Percentiles rank a stretch among this genome's conserved stretches.
Conservation (phyloP, 1,284 basidiomycete species). For the Vanrija pseudolonga region DNA sequence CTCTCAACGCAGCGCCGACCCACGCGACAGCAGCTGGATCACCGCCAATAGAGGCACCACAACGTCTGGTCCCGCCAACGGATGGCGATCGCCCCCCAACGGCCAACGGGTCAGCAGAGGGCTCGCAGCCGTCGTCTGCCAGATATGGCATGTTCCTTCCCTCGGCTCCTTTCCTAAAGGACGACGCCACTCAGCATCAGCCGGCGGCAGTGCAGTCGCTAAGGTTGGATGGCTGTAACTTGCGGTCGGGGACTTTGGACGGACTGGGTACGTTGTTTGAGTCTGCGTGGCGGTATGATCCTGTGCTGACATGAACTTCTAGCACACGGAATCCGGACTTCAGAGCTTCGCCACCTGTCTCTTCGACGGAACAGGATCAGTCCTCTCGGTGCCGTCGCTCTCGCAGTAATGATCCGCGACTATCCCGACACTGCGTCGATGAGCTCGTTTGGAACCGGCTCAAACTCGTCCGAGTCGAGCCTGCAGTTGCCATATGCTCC, state of each 20-base stretch:
- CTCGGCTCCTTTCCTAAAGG: conserved; percentile 37
- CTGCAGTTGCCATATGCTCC: conserved; percentile 25
- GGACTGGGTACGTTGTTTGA: conserved; percentile 60
- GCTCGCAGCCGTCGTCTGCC: conserved; percentile 2
- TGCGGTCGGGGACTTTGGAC: conserved; percentile 70
- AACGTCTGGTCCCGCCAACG: neutral
- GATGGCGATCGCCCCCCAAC: conserved; percentile 13
- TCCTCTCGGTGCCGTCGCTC: conserved; percentile 73
- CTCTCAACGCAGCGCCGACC: conserved; percentile 52
- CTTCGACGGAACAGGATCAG: conserved; percentile 80
- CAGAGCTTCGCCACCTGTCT: conserved; percentile 78
- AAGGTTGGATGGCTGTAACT: conserved; percentile 73
- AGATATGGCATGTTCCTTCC: conserved; percentile 38
- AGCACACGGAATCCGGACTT: conserved; percentile 77
- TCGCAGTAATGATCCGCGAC: conserved; percentile 93
- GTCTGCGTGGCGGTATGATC: too few relatives aligned
- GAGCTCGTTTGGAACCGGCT: conserved; percentile 21
- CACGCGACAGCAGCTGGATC: neutral
- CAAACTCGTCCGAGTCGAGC: neutral
- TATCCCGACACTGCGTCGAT: conserved; percentile 66
- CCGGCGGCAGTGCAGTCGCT: conserved; percentile 61
- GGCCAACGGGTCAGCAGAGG: conserved; percentile 31
- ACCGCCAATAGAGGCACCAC: neutral
- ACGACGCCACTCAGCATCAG: conserved; percentile 14
- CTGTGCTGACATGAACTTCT: conserved; percentile 1